Base-by-base conservation (phyloP, 169 alveolate genomes). In the Babesia bigemina region DNA sequence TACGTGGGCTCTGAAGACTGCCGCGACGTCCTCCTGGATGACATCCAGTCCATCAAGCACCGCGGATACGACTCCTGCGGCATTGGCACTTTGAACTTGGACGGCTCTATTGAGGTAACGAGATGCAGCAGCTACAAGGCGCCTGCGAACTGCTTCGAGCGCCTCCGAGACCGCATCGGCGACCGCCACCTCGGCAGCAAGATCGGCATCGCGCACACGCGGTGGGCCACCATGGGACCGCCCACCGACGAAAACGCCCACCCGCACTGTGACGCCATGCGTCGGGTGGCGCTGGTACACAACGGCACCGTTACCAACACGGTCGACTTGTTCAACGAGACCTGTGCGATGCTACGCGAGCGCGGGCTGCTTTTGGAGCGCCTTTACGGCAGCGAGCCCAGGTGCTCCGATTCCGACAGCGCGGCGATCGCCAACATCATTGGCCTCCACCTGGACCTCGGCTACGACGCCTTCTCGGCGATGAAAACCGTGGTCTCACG, bases 141-240 rank as follows among this genome's bases (percentile, higher is more conserved):
- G 29, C 91, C 93, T 9, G 86, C 92, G 14, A 98, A 96, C 73
- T 92, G 96, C 28, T 87, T 93, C 42, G 92, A 92, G 53, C 91
- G 91, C 49, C 73, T 96, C 76, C 86, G 88, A 57, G 67, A 74
- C 14, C 91, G 90, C 52, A 75, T 92, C 36, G 63, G 76, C 36
- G 62, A 81, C 42, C 83, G 88, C 45, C 98, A 96, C 84, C 70
- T 63, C 59, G 85, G 88, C 63, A 88, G 92, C 74, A 82, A 63
- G 66, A 90, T 95, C 10, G 99, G 99, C 19, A 96, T 98, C 47
- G 99, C 98, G 13, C 99, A 98, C 85, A 98, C 99, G 39, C 86
- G 99, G 49, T 98, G 99, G 99, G 99, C 99, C 0, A 98, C 99
- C 0, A 98, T 96, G 88, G 99, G 99, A 22, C 95, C 95, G 9